These are phyloP conservation scores for Eragrostis tef DNA, from an alignment of 202 grass and related monocot species.

Conservation along the genomic window DNA sequence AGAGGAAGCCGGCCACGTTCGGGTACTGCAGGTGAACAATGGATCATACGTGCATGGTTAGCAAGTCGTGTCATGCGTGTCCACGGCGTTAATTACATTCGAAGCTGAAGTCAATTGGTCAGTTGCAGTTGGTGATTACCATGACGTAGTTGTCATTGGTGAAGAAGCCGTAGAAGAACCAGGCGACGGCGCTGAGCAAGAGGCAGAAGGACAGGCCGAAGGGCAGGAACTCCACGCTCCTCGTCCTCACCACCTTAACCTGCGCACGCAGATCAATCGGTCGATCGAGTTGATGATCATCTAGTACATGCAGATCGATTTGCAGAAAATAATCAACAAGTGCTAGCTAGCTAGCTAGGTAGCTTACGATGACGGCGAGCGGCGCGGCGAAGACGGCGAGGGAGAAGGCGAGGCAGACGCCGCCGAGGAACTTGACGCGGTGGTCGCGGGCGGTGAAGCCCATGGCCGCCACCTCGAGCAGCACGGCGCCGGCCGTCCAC, in stretches of 20 bases:
- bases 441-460: conserved; percentile 8
- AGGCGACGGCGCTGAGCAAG: conserved; percentile 70
- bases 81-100: not conserved
- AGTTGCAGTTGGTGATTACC: conserved; percentile 38
- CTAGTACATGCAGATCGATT: too few relatives aligned
- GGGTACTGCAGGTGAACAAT: conserved; percentile 54
- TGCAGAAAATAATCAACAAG: too few relatives aligned
- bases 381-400: conserved; percentile 86
- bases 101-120: not conserved
- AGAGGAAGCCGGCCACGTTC: conserved; percentile 69
- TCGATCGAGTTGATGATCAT: too few relatives aligned
- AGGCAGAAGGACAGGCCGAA: conserved; percentile 79
- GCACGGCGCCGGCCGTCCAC: conserved; percentile 51
- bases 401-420: conserved; percentile 85
- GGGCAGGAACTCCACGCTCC: conserved; percentile 89
- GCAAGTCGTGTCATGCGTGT: not conserved
- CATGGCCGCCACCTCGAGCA: conserved; percentile 66
- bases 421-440: conserved; percentile 70
- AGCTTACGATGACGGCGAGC: conserved; percentile 73
- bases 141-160: conserved; percentile 73
- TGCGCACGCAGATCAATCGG: too few relatives aligned
- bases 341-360: too few relatives aligned
- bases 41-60: not conserved
- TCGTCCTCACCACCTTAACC: conserved; percentile 70
- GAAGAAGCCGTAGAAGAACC: conserved; percentile 84